Conservation (phyloP, 1,139 yeast species). For the Hyphopichia burtonii region DNA sequence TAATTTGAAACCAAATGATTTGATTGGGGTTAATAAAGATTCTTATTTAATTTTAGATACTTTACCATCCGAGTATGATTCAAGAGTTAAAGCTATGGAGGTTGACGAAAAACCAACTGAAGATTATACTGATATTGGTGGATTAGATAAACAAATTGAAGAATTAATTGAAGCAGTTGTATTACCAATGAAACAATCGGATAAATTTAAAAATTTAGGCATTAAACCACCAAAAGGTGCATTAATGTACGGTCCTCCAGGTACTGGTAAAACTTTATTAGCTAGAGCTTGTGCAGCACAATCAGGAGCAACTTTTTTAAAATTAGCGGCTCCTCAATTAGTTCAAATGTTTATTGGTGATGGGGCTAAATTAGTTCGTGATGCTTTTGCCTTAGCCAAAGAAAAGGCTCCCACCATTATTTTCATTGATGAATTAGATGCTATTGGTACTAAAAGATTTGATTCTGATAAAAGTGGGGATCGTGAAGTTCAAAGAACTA, state of each 20-base stretch:
- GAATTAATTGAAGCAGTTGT: slow-evolving; percentile 98
- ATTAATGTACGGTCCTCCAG: slow-evolving; percentile 99
- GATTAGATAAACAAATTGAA: slow-evolving; percentile 95
- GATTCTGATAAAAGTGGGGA: slow-evolving; percentile 98
- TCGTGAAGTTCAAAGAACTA: slow-evolving; percentile 98
- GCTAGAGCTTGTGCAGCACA: slow-evolving; percentile 99
- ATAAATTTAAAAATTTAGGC: slow-evolving; percentile 87
- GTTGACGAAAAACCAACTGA: slow-evolving; percentile 98
- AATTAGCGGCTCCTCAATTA: slow-evolving; percentile 96
- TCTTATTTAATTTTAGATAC: slow-evolving; percentile 92
- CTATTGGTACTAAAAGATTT: slow-evolving; percentile 97
- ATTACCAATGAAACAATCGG: slow-evolving; percentile 97
- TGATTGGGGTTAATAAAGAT: slow-evolving; percentile 97
- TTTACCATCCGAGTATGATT: slow-evolving; percentile 94
- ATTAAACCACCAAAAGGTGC: slow-evolving; percentile 99
- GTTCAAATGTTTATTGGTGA: slow-evolving; percentile 99
- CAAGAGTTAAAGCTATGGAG: slow-evolving; percentile 98
- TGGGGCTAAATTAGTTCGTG: slow-evolving; percentile 97
- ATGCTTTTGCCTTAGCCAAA: slow-evolving; percentile 97
- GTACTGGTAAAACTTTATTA: slow-evolving; percentile 94
- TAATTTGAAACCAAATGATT: slow-evolving; percentile 87
- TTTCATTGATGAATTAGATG: slow-evolving; percentile 96
- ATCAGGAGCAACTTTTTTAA: slow-evolving; percentile 95
- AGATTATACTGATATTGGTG: slow-evolving; percentile 96
- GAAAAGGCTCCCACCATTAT: slow-evolving; percentile 98